phyloP scores from a whole-genome alignment of 768 basidiomycete species.

The Coprinellus micaceus region DNA sequence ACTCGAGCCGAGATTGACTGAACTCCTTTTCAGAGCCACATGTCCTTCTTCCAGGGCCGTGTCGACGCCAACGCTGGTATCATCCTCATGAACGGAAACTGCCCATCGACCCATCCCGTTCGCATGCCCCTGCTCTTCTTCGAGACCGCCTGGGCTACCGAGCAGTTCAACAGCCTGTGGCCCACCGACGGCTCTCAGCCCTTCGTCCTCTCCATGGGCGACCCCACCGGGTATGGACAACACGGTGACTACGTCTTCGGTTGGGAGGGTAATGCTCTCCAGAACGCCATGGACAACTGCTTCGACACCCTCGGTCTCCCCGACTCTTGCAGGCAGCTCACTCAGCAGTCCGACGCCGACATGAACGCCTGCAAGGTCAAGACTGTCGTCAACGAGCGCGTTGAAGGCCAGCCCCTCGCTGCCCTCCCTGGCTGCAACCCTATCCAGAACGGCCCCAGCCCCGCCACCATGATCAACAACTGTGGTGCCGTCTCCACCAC shows the following conservation, averaged over 20 bases:
- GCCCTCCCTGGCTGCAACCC: conserved; percentile 12
- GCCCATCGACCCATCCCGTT: conserved; percentile 69
- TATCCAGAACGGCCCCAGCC: conserved; percentile 9
- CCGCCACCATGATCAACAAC: conserved; percentile 7
- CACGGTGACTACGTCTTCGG: conserved; percentile 14
- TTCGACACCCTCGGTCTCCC: conserved; percentile 10
- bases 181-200: conserved; percentile 10
- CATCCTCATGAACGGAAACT: conserved; percentile 85
- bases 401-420: conserved; percentile 1
- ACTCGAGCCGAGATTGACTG: background rate
- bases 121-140: conserved; percentile 12
- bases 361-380: conserved; percentile 6
- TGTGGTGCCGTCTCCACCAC: conserved; percentile 8
- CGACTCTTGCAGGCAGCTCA: conserved; percentile 2
- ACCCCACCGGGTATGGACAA: conserved; percentile 13
- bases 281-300: conserved; percentile 12
- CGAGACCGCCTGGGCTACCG: conserved; percentile 11
- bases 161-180: conserved; percentile 6
- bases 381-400: conserved; percentile 8
- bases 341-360: conserved; percentile 9
- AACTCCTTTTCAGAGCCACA: background rate
- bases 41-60: conserved; percentile 8
- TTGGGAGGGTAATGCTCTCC: conserved; percentile 8
- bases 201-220: conserved; percentile 9
- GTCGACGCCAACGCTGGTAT: conserved; percentile 8